These are phyloP conservation scores for Ceratorhiza oryzae-sativae DNA, from an alignment of 1,284 basidiomycete genomes.

Conservation along the genomic window DNA sequence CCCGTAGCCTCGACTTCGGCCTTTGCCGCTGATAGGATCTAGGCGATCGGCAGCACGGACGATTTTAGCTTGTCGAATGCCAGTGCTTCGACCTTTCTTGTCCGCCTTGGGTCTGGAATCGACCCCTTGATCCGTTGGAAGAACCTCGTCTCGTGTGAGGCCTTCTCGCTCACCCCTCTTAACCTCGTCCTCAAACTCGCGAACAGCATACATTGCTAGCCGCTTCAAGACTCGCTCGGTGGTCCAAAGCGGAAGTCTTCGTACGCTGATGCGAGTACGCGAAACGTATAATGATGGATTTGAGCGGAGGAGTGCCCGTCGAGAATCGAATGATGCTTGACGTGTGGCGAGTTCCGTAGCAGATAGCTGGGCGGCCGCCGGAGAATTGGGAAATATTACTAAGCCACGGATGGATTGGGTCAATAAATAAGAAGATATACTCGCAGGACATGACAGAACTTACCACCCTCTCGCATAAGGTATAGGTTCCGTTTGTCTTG, in stretches of 20 bases:
- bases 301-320: slow-evolving; percentile 78
- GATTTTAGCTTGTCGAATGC: slow-evolving; percentile 84
- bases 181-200: slow-evolving; percentile 83
- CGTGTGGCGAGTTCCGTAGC: slow-evolving; percentile 83
- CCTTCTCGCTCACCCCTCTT: slow-evolving; percentile 65
- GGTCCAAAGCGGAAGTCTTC: slow-evolving; percentile 90
- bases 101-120: slow-evolving; percentile 47
- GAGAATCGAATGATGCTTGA: slow-evolving; percentile 80
- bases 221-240: slow-evolving; percentile 90
- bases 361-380: slow-evolving; percentile 73
- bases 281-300: slow-evolving; percentile 96
- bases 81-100: slow-evolving; percentile 61
- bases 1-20: slow-evolving; percentile 91
- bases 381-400: slow-evolving; percentile 89
- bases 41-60: slow-evolving; percentile 81
- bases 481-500: slow-evolving; percentile 97
- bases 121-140: slow-evolving; percentile 50
- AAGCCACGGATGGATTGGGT: slow-evolving; percentile 2
- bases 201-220: slow-evolving; percentile 81
- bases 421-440: too few relatives aligned
- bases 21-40: slow-evolving; percentile 85
- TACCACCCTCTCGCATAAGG: slow-evolving; percentile 93
- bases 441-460: slow-evolving; percentile 46
- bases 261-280: slow-evolving; percentile 90
- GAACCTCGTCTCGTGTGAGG: slow-evolving; percentile 78